Percentiles rank a stretch among this genome's conserved stretches.
Evolutionary conservation across 352 stramenopile genomes (phyloP).

Genomic region (Thalassiosira mediterranea): DNA sequence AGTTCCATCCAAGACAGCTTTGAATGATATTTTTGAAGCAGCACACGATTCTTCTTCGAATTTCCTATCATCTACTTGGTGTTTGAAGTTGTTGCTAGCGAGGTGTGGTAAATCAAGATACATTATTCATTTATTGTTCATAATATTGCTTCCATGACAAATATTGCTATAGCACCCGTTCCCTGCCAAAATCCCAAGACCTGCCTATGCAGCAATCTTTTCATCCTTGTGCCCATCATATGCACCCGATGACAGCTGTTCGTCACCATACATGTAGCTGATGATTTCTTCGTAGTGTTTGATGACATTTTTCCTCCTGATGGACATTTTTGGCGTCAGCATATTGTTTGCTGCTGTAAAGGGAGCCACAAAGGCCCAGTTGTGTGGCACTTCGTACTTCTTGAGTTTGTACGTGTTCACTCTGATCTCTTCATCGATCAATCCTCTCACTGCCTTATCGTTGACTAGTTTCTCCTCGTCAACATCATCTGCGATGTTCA

Average conservation of each 20-base stretch:
- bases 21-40: neutral
- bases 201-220: constrained; percentile 50
- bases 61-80: no score
- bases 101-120: no score
- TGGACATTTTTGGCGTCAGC: constrained; percentile 91
- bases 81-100: no score
- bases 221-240: constrained; percentile 48
- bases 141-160: neutral
- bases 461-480: constrained; percentile 57
- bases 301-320: constrained; percentile 89
- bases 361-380: constrained; percentile 61
- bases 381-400: constrained; percentile 69
- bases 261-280: constrained; percentile 83
- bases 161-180: neutral
- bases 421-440: constrained; percentile 67
- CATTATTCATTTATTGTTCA: constrained; percentile 2
- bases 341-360: constrained; percentile 89
- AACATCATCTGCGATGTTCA: constrained; percentile 51
- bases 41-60: neutral
- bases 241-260: constrained; percentile 14
- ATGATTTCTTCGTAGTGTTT: constrained; percentile 86
- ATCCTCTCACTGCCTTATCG: constrained; percentile 49
- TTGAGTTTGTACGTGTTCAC: constrained; percentile 62
- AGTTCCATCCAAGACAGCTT: constrained; percentile 5
- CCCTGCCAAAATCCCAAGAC: no score